These are phyloP conservation scores for Dioszegia aurantiaca DNA, from an alignment of 768 basidiomycete species.

Conservation along the genomic window DNA sequence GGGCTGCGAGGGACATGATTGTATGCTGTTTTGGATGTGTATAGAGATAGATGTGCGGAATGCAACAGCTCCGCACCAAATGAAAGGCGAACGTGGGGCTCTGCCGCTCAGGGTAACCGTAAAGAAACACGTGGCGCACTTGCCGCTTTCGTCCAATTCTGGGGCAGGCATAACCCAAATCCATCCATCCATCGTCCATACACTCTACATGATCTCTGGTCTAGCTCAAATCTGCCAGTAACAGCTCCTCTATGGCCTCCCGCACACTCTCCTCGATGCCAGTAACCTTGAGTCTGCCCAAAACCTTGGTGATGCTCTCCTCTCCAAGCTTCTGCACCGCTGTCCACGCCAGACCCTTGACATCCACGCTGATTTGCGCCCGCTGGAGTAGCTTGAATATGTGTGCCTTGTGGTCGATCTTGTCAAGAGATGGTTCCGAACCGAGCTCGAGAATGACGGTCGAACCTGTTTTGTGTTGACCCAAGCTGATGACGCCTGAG, in stretches of 20 bases:
- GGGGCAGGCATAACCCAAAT: too few relatives aligned
- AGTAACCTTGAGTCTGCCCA: constrained; percentile 11
- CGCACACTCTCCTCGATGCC: constrained; percentile 10
- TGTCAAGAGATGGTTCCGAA: not conserved
- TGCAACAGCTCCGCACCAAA: not conserved
- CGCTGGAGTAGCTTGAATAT: constrained; percentile 16
- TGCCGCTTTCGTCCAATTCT: not conserved
- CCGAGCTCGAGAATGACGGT: not conserved
- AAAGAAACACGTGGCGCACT: constrained; percentile 2
- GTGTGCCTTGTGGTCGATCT: constrained; percentile 4
- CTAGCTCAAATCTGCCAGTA: constrained; percentile 17
- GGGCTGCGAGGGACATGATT: constrained; percentile 13
- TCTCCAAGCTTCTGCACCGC: constrained; percentile 9
- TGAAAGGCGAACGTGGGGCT: constrained; percentile 13
- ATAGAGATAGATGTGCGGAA: not conserved
- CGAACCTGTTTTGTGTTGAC: not conserved
- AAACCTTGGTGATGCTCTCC: constrained; percentile 5
- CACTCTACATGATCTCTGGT: too few relatives aligned
- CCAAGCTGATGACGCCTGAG: not conserved
- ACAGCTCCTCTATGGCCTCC: constrained; percentile 16
- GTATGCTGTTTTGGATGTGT: not conserved
- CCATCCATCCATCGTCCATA: too few relatives aligned
- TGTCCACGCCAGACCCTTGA: constrained; percentile 17
- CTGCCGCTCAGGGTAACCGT: not conserved
- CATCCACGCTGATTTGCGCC: constrained; percentile 16